Evolutionary conservation across 805 yeast species (phyloP).

Genomic region (Spathaspora sp.): DNA sequence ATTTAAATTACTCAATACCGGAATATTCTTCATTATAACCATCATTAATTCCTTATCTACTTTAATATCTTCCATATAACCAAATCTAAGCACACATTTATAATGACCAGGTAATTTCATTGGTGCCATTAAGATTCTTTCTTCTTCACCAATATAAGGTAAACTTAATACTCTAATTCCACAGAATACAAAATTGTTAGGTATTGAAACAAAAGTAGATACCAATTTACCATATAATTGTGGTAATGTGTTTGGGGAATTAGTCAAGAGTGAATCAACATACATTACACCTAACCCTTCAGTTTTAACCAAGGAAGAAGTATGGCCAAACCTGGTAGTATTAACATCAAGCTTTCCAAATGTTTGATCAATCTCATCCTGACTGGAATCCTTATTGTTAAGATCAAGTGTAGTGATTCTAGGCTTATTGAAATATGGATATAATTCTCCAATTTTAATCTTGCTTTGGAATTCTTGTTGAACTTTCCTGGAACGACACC

Average conservation of each 20-base stretch:
- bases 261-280: conserved; percentile 31
- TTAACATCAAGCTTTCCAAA: neutral
- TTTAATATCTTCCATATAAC: conserved; percentile 43
- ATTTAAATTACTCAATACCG: conserved; percentile 9
- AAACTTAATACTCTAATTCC: conserved; percentile 38
- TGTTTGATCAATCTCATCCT: neutral
- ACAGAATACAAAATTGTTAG: conserved; percentile 42
- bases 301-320: conserved; percentile 15
- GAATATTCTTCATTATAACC: conserved; percentile 17
- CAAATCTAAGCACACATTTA: conserved; percentile 46
- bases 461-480: conserved; percentile 32
- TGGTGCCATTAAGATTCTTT: conserved; percentile 35
- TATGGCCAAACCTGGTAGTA: conserved; percentile 21
- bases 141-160: conserved; percentile 40
- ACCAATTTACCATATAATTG: conserved; percentile 34
- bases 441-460: conserved; percentile 32
- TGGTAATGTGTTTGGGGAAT: conserved; percentile 46
- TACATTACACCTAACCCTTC: conserved; percentile 42
- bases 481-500: conserved; percentile 40
- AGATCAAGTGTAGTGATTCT: conserved; percentile 4
- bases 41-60: conserved; percentile 17
- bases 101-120: conserved; percentile 44
- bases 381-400: neutral
- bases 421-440: conserved; percentile 14
- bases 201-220: conserved; percentile 40